phyloP scores from a whole-genome alignment of 768 basidiomycete genomes.

The Asterophora parasitica region DNA sequence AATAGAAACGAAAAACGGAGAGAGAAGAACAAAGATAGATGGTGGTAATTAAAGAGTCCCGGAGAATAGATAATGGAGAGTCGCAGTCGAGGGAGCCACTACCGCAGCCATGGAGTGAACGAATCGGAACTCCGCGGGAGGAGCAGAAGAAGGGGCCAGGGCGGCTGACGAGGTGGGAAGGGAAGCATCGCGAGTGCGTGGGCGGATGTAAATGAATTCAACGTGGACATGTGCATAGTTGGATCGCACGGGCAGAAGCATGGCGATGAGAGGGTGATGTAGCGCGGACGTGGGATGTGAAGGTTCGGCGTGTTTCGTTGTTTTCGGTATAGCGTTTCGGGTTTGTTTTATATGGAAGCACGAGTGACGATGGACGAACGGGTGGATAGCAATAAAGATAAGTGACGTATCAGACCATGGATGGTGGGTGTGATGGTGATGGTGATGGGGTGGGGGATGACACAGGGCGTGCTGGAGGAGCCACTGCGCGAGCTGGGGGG shows the following conservation, averaged over 20 bases:
- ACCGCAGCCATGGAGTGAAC: background rate
- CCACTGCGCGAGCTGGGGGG: conserved; percentile 16
- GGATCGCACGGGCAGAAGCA: conserved; percentile 3
- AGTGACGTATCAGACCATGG: conserved; percentile 18
- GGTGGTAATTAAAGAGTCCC: conserved; percentile 1
- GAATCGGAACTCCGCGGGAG: conserved; percentile 8
- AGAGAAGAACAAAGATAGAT: background rate
- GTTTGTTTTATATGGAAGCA: conserved; percentile 2
- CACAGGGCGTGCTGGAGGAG: conserved; percentile 9
- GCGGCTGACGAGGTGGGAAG: background rate
- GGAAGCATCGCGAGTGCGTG: conserved; percentile 4
- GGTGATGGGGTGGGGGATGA: conserved; percentile 6
- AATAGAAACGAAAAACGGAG: background rate
- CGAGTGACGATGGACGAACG: background rate
- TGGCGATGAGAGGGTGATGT: conserved; percentile 10
- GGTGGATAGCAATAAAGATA: conserved; percentile 20
- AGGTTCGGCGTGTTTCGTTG: conserved; percentile 3
- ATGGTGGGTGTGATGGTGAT: conserved; percentile 11
- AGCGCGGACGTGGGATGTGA: conserved; percentile 3
- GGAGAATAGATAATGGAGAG: conserved; percentile 4
- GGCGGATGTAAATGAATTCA: background rate
- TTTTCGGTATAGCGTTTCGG: background rate
- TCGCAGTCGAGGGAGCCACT: no score
- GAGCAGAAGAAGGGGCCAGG: background rate
- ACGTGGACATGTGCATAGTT: conserved; percentile 5